phyloP scores from a whole-genome alignment of 495 filamentous ascomycete genomes.

The Neurospora sp. region DNA sequence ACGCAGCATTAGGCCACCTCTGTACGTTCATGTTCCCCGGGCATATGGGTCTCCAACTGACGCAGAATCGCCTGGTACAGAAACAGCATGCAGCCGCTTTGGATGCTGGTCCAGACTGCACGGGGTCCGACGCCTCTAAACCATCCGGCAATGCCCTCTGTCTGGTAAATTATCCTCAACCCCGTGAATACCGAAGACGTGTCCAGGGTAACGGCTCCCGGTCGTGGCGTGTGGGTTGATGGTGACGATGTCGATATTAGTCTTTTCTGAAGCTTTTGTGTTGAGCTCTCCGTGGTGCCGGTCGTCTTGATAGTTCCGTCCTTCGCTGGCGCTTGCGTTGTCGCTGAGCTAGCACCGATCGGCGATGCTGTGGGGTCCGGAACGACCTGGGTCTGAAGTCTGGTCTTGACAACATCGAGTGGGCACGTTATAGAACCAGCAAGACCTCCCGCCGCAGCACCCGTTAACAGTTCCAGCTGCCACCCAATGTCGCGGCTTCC shows the following conservation, averaged over 20 bases:
- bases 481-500: constrained; percentile 69
- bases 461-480: constrained; percentile 77
- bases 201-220: constrained; percentile 65
- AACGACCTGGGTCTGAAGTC: constrained; percentile 91
- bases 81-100: constrained; percentile 94
- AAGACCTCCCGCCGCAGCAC: constrained; percentile 84
- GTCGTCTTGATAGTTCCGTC: constrained; percentile 9
- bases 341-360: neutral
- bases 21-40: constrained; percentile 18
- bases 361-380: constrained; percentile 12
- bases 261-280: constrained; percentile 41
- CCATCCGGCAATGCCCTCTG: constrained; percentile 80
- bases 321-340: constrained; percentile 3
- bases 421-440: constrained; percentile 92
- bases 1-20: constrained; percentile 5
- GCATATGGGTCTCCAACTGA: constrained; percentile 51
- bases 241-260: constrained; percentile 80
- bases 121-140: constrained; percentile 92
- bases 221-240: constrained; percentile 63
- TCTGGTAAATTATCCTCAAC: constrained; percentile 74
- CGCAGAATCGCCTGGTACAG: constrained; percentile 84
- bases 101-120: constrained; percentile 94
- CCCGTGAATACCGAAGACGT: constrained; percentile 84
- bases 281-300: constrained; percentile 7
- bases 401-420: constrained; percentile 93